A percentile compares a stretch with the other conserved stretches of the same genome.
phyloP scores from a whole-genome alignment of 2,329 filamentous ascomycete genomes.

The Cladosporium sp. region DNA sequence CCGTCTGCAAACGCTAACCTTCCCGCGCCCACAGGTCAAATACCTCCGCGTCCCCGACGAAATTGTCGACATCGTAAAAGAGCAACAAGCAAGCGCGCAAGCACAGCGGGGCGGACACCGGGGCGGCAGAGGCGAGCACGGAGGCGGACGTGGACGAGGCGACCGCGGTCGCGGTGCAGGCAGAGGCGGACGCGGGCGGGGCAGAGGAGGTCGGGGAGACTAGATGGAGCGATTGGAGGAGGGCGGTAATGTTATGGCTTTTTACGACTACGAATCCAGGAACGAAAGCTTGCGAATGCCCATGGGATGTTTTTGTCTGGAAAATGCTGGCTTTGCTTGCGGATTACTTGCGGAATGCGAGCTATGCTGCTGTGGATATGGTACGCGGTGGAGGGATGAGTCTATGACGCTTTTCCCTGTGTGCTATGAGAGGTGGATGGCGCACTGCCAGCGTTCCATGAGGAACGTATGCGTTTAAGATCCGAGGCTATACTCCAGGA shows the following conservation, averaged over 20 bases:
- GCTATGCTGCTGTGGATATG: no score
- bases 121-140: slow-evolving; percentile 15
- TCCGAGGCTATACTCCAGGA: no score
- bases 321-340: no score
- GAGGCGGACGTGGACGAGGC: slow-evolving; percentile 22
- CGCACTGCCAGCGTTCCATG: no score
- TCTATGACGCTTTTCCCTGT: no score
- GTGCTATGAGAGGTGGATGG: no score
- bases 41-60: slow-evolving; percentile 95
- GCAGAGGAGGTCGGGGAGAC: slow-evolving; percentile 3
- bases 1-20: no score
- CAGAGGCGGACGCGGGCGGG: slow-evolving; percentile 22
- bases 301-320: no score
- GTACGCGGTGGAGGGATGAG: no score
- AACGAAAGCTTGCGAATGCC: no score
- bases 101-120: slow-evolving; percentile 49
- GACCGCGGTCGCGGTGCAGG: slow-evolving; percentile 24
- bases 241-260: neutral
- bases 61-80: slow-evolving; percentile 89
- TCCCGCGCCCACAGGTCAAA: slow-evolving; percentile 90
- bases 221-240: neutral
- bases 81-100: slow-evolving; percentile 67
- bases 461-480: no score
- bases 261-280: neutral
- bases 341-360: no score